Percentiles rank a stretch among this genome's conserved stretches.
Evolutionary conservation across 768 basidiomycete species (phyloP).

Genomic region (Artomyces pyxidatus): DNA sequence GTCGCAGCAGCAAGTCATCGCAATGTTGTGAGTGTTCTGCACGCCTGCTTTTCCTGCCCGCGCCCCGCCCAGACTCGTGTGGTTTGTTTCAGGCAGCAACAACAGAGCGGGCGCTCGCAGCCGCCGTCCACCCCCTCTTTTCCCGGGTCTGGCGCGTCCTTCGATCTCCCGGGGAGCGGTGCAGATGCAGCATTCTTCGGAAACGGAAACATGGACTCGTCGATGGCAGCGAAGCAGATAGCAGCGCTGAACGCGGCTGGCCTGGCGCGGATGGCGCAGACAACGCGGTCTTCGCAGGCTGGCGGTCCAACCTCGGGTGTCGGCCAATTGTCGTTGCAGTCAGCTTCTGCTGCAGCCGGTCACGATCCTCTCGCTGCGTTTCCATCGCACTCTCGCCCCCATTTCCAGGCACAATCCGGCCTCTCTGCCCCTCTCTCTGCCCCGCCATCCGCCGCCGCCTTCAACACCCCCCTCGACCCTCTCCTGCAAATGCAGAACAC

Average conservation of each 20-base stretch:
- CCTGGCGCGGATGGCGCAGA: conserved; percentile 46
- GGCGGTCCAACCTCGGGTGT: conserved; percentile 61
- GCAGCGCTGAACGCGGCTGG: conserved; percentile 62
- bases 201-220: conserved; percentile 43
- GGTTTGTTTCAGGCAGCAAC: conserved; percentile 5
- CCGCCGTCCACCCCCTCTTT: background rate
- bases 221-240: conserved; percentile 72
- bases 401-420: conserved; percentile 14
- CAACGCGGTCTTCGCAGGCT: conserved; percentile 25
- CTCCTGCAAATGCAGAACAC: conserved; percentile 25
- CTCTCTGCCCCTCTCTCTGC: conserved; percentile 29
- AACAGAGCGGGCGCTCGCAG: background rate
- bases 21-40: conserved; percentile 17
- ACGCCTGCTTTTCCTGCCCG: background rate
- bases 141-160: background rate
- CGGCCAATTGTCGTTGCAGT: conserved; percentile 52
- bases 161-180: background rate
- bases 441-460: conserved; percentile 26
- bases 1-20: conserved; percentile 12
- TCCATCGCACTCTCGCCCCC: conserved; percentile 13
- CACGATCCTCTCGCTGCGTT: conserved; percentile 20
- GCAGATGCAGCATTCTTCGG: conserved; percentile 2
- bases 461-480: conserved; percentile 11
- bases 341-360: conserved; percentile 21
- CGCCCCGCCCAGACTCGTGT: background rate